Base-by-base conservation (phyloP, 805 yeast species). In the Sugiyamaella floridensis region DNA sequence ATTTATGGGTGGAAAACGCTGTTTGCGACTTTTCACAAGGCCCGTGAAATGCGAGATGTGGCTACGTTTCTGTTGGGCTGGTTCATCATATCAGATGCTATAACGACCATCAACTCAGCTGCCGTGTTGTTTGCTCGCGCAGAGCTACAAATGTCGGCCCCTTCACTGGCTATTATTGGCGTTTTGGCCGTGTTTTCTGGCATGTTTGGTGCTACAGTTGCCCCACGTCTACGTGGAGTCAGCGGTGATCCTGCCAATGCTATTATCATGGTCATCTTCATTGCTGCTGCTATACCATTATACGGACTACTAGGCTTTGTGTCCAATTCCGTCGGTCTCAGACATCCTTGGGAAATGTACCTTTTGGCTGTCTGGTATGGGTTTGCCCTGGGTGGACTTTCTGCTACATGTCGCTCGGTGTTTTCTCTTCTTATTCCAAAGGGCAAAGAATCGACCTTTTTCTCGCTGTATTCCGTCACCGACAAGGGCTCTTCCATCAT, bases 401-500 rank as follows among this genome's bases (percentile, higher is more conserved):
- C 85, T 8, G 83, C 92, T 0, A 73, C 83, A 0, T 78, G 89
- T 26, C 73, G 93, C 47, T 81, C 89, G 1, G 70, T 84, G 3
- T 86, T 80, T 64, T 76, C 86, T 32, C 65, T 83, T 62, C 74
- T 86, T 50, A 83, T 86, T 44, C 95, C 95, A 16, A 74, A 71
- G 45, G 93, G 93, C 5, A 81, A 79, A 59, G 95, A 86, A 62
- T 80, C 85, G 2, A 80, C 84, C 6, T 86, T 85, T 63, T 86
- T 86, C 67, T 83, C 92, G 12, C 70, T 86, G 43, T 86, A 82
- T 66, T 78, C 86, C 42, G 81, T 86, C 41, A 86, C 95, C 1
- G 93, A 86, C 66, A 86, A 86, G 62, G 92, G 93, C 2, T 82
- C 88, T 4, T 81, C 88, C 0, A 78, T 86, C 3, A 58, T 86